Base-by-base conservation (phyloP, 176 grass and related monocot species). In the Aechmea fasciata region DNA sequence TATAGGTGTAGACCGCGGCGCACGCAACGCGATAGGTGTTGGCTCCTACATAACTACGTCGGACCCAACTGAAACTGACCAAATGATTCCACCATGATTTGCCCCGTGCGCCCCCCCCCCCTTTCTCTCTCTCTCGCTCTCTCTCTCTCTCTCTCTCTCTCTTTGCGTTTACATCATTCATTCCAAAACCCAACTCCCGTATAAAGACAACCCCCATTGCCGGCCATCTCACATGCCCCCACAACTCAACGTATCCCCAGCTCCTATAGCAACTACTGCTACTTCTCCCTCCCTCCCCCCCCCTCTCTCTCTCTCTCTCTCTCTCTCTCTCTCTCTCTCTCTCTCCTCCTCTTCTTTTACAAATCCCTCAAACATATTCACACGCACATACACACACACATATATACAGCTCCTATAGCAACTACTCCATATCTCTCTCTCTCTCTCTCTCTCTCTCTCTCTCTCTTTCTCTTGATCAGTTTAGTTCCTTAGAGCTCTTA, bases 61-160 rank as follows among this genome's bases (percentile, higher is more conserved):
- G 67, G 84, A 69, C 79, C 54, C 14, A 78, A 68, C 41, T 50
- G 24, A 50, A 89, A 86, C 54, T 84, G 83, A 91, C 83, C 66
- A 67, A 81, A 84, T 78, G 57, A 91, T 91, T 81, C 70, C 77
- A 70, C 22, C 69, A 73, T 88, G 80, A 81, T 83, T 85, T 86
- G 74, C 13, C 50, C 83, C 87, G 87, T 96, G 91, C 84, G 15
- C 41, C 15, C 51, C 25, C 67, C 55, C 53, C 51, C 77, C 64
- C 78, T 59, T 57, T 70, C 23, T 73, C 52, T 69, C 54, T 75
- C 57, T 67, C 67, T 73, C 68, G 75, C n/a, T 71, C 69, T 61
- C 79, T 75, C 65, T 69, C 70, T 75, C 57, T 33, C 25, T 63
- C 11, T 66, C 14, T 80, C 13, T 41, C 33, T 41, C 33, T 41